A percentile compares a stretch with the other conserved stretches of the same genome.
These are phyloP conservation scores for Sextonia rubra DNA, from an alignment of 164 flowering plant genomes.

Conservation along the genomic window DNA sequence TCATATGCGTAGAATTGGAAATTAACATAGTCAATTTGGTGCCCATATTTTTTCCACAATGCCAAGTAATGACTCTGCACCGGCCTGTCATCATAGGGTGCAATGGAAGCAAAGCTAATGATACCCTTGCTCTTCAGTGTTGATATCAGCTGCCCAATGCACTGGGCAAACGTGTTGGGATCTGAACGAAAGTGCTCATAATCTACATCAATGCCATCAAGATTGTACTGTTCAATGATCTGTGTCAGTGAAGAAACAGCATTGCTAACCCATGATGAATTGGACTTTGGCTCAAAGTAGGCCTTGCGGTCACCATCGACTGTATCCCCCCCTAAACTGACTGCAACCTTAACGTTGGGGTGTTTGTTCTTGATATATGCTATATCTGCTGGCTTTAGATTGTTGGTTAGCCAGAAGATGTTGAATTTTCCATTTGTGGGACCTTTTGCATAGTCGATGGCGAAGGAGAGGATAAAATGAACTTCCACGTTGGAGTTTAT, in stretches of 20 bases:
- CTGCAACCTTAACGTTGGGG: constrained; percentile 43
- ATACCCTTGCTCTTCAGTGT: constrained; percentile 28
- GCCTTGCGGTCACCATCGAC: constrained; percentile 13
- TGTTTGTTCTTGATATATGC: constrained; percentile 31
- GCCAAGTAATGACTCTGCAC: constrained; percentile 45
- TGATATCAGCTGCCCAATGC: constrained; percentile 38
- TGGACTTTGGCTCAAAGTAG: constrained; percentile 39
- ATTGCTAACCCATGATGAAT: constrained; percentile 52
- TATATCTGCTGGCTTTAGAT: constrained; percentile 40
- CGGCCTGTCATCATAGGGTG: constrained; percentile 37
- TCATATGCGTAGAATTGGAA: constrained; percentile 58
- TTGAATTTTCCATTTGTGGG: constrained; percentile 59
- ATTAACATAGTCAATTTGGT: constrained; percentile 47
- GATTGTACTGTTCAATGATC: constrained; percentile 35
- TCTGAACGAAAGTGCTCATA: constrained; percentile 41
- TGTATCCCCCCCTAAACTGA: constrained; percentile 57
- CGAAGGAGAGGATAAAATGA: constrained; percentile 65
- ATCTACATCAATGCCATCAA: constrained; percentile 54
- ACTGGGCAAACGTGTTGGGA: constrained; percentile 38
- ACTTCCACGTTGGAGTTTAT: constrained; percentile 39
- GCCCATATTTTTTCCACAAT: constrained; percentile 38
- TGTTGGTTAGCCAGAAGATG: constrained; percentile 45
- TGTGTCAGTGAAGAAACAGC: constrained; percentile 51
- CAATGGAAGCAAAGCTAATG: constrained; percentile 49
- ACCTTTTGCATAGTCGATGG: constrained; percentile 47